phyloP scores from a whole-genome alignment of 2,329 filamentous ascomycete genomes.

The Diaporthe ilicicola region DNA sequence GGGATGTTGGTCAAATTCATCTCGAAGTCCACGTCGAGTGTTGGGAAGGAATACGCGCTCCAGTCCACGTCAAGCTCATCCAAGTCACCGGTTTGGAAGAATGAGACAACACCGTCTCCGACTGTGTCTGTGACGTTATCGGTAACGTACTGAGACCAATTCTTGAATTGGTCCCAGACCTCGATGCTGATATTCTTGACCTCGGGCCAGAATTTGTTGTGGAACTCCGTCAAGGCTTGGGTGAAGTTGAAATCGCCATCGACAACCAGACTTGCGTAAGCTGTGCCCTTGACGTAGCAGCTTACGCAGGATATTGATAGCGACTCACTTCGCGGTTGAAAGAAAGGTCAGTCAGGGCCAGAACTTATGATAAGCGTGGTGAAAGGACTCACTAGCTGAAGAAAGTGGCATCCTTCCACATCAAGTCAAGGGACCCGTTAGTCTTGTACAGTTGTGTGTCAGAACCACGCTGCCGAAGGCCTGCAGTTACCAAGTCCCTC shows the following conservation, averaged over 20 bases:
- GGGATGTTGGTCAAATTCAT: constrained; percentile 54
- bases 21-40: constrained; percentile 52
- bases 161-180: constrained; percentile 19
- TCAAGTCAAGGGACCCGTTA: constrained; percentile 47
- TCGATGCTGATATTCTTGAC: constrained; percentile 44
- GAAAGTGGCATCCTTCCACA: constrained; percentile 49
- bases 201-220: constrained; percentile 42
- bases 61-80: constrained; percentile 42
- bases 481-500: constrained; percentile 36
- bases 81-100: constrained; percentile 38
- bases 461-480: constrained; percentile 35
- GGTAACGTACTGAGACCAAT: constrained; percentile 44
- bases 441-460: constrained; percentile 38
- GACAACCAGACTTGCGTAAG: constrained; percentile 52
- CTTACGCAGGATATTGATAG: constrained; percentile 56
- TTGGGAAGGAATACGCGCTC: constrained; percentile 45
- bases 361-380: neutral
- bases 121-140: constrained; percentile 39
- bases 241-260: constrained; percentile 51
- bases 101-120: constrained; percentile 36
- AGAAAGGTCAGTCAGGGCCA: neutral
- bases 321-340: neutral
- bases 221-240: constrained; percentile 45
- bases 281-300: constrained; percentile 60
- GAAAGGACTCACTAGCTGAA: constrained; percentile 43